Base-by-base conservation (phyloP, 768 basidiomycete genomes). In the Russula earlei region DNA sequence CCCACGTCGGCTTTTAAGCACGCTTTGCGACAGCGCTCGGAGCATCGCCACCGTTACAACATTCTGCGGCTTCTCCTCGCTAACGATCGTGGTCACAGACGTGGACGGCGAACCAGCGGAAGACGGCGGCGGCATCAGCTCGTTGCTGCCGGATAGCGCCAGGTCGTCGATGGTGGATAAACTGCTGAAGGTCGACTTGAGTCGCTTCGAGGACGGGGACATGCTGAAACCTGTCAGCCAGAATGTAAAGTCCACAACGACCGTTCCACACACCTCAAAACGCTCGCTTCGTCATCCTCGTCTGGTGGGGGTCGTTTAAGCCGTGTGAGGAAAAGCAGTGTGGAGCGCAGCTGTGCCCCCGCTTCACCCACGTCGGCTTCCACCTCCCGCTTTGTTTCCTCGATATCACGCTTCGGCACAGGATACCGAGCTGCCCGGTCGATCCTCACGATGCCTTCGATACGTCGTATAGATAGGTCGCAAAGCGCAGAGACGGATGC, bases 31-130 rank as follows among this genome's bases (percentile, higher is more conserved):
- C 42, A 61, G 41, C 5, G 62, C 54, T 34, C 62, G 62, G 5
- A 62, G 62, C 62, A 62, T 62, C 33, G 59, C 55, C 7, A 60
- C 58, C 4, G 62, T 62, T 15, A 62, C 33, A 17, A 50, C 48
- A 37, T 44, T 40, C 14, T 44, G 48, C 0, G 49, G 33, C 20
- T 46, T 54, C 12, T 61, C 57, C 14, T 54, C 59, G 24, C 46
- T 56, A 31, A 36, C 55, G 27, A 60, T 48, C 19, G 60, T 61
- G 12, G 42, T 53, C 22, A 52, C 29, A 12, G 60, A 61, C 1
- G 53, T 38, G 9, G 62, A 56, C 0, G 59, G 62, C 29, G 62
- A 62, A 1, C 37, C 55, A 1, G 60, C 56, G 0, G 33, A 12
- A 41, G 62, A 60, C 5, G 62, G 59, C 1, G 62, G 60, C 2